Percentiles rank a stretch among this genome's conserved stretches.
phyloP scores from a whole-genome alignment of 2,329 filamentous ascomycete species.

The Fusarium sororula region DNA sequence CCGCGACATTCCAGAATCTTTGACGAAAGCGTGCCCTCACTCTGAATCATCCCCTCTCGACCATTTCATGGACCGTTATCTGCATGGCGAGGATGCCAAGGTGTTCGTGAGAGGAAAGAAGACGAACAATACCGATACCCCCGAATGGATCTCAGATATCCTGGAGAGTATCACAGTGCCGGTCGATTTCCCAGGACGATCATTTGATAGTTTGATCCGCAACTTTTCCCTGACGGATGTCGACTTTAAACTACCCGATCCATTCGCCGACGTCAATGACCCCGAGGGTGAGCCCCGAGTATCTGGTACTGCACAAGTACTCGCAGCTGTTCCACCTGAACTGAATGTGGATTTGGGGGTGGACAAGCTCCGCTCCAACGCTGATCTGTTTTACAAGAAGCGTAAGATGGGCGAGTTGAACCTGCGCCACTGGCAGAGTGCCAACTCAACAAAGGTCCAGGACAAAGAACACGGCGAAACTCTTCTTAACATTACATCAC shows the following conservation, averaged over 20 bases:
- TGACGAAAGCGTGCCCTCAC: conserved; percentile 79
- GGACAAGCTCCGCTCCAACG: conserved; percentile 76
- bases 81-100: conserved; percentile 80
- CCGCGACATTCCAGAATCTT: conserved; percentile 74
- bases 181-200: conserved; percentile 82
- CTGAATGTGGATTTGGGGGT: conserved; percentile 89
- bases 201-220: conserved; percentile 83
- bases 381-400: conserved; percentile 82
- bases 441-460: conserved; percentile 78
- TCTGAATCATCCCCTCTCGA: conserved; percentile 86
- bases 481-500: conserved; percentile 77
- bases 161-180: conserved; percentile 84
- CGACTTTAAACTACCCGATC: conserved; percentile 85
- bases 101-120: conserved; percentile 85
- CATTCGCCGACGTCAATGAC: conserved; percentile 77
- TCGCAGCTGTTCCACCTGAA: conserved; percentile 82
- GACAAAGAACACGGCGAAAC: conserved; percentile 64
- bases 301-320: conserved; percentile 82
- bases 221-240: conserved; percentile 89
- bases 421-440: conserved; percentile 82
- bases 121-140: conserved; percentile 71
- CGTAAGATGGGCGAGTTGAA: conserved; percentile 84
- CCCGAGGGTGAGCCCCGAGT: conserved; percentile 80
- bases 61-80: conserved; percentile 79
- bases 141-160: conserved; percentile 83